Evolutionary conservation across 495 filamentous ascomycete genomes (phyloP), one percentile per base, ranked within the genome.

Genomic region (Jackrogersella minutella): DNA sequence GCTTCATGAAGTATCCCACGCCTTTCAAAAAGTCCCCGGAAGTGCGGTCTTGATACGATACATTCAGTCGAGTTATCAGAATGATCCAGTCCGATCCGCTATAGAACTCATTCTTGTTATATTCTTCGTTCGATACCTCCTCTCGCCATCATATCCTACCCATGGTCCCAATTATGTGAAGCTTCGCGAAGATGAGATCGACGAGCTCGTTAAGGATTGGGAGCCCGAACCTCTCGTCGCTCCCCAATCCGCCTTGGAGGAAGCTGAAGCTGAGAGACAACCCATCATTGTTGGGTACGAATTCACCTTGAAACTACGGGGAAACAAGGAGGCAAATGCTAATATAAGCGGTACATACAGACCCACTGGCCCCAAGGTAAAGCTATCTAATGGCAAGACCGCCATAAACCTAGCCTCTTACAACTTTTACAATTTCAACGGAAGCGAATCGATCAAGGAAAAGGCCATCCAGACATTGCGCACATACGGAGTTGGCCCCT

Each of bases 141-240:
- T 98, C 39, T 88, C 93, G 34, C 93, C 96, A 1, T 91, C 88
- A 39, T 99, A 98, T 78, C 90, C 91, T 51, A 97, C 93, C 56
- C 84, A 88, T 64, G 94, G 90, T 72, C 88, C 90, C 50, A 93
- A 92, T 64, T 90, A 93, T 65, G 92, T 97, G 50, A 87, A 90
- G 64, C 78, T 99, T 61, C 90, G 90, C 9, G 95, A 98, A 66
- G 92, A 96, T 77, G 95, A 99, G 78, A 94, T 99, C 66, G 95
- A 99, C 73, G 95, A 99, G 67, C 82, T 98, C 21, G 91, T 99
- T 16, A 94, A 96, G 44, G 95, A 99, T 64, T 99, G 95, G 95
- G 91, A 87, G 2, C 95, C 95, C 0, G 95, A 99, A 75, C 93
- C 95, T 3, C 82, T 99, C 11, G 93, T 97, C 16, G 85, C 89